Conservation (phyloP, 2,329 filamentous ascomycete genomes). For the Pseudofabraea citricarpa region DNA sequence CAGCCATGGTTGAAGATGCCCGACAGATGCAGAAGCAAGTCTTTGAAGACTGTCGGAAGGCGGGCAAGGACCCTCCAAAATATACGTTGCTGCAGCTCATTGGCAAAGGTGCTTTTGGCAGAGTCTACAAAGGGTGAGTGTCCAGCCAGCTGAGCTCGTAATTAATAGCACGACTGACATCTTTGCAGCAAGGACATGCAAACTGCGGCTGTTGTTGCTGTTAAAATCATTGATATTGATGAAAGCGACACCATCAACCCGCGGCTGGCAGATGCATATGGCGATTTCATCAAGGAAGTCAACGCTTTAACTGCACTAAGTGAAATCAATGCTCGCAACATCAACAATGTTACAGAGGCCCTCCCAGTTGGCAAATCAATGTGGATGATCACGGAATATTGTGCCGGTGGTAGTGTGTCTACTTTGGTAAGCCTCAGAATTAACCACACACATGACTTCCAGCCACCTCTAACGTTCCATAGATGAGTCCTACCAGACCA, state of each 20-base stretch:
- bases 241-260: constrained; percentile 66
- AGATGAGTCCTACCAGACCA: constrained; percentile 61
- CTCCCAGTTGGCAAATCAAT: constrained; percentile 73
- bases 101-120: constrained; percentile 69
- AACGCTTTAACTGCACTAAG: constrained; percentile 67
- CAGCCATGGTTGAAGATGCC: constrained; percentile 53
- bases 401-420: constrained; percentile 76
- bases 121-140: constrained; percentile 60
- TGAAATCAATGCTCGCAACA: constrained; percentile 69
- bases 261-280: constrained; percentile 61
- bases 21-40: constrained; percentile 64
- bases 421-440: constrained; percentile 49
- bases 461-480: constrained; percentile 6
- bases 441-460: too few relatives aligned
- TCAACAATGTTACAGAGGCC: constrained; percentile 78
- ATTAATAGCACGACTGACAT: constrained; percentile 9
- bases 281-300: constrained; percentile 65
- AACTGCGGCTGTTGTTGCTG: constrained; percentile 54
- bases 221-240: constrained; percentile 84
- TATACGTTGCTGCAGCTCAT: constrained; percentile 70
- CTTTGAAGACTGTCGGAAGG: constrained; percentile 54
- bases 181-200: constrained; percentile 24
- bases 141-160: not conserved
- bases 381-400: constrained; percentile 87
- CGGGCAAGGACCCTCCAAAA: constrained; percentile 54